Conservation (phyloP, 202 grass and related monocot genomes). For the Hordeum pubiflorum region DNA sequence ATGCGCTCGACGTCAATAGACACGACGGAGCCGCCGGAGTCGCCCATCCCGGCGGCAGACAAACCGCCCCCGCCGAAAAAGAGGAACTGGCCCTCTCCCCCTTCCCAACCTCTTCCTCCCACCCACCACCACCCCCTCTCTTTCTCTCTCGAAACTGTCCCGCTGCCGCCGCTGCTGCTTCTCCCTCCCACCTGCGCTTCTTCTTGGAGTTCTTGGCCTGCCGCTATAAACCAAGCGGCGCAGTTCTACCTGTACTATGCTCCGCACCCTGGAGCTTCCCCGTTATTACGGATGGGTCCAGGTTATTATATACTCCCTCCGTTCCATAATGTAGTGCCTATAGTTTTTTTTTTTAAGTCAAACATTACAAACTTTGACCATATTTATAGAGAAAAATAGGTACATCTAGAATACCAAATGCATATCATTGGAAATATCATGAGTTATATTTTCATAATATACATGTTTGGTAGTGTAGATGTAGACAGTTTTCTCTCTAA, state of each 20-base stretch:
- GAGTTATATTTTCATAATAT: no score
- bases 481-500: no score
- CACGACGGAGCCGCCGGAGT: constrained; percentile 58
- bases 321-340: no score
- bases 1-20: constrained; percentile 92
- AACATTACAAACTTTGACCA: no score
- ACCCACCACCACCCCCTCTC: neutral
- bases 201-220: constrained; percentile 30
- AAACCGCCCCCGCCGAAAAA: constrained; percentile 4
- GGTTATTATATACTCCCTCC: neutral
- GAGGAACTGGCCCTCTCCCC: neutral
- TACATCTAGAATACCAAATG: no score
- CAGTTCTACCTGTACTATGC: neutral
- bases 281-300: constrained; percentile 8
- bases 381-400: no score
- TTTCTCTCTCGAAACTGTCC: neutral
- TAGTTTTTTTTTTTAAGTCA: no score
- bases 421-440: no score
- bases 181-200: constrained; percentile 23
- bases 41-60: constrained; percentile 43
- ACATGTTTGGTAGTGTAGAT: no score
- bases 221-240: constrained; percentile 53
- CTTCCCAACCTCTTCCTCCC: constrained; percentile 6
- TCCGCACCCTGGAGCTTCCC: neutral
- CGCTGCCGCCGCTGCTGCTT: constrained; percentile 24